Percentiles rank a stretch among this genome's conserved stretches.
phyloP scores from a whole-genome alignment of 2,329 filamentous ascomycete genomes.

The Fusarium coffeatum region DNA sequence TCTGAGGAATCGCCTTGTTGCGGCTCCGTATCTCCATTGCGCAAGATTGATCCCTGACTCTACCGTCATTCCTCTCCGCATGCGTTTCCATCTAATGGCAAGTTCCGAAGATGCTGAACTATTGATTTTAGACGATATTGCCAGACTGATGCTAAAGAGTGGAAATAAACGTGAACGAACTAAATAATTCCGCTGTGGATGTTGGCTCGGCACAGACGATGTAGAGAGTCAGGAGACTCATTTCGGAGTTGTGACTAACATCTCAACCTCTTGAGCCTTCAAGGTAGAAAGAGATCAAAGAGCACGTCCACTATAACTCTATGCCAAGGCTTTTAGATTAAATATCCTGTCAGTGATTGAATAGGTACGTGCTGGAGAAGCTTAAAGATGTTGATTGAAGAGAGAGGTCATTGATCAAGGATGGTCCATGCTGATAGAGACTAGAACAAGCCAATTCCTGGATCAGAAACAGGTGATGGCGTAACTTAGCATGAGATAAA shows the following conservation, averaged over 20 bases:
- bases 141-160: background rate
- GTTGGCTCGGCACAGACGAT: background rate
- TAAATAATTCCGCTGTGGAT: conserved; percentile 1
- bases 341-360: background rate
- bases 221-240: background rate
- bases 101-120: background rate
- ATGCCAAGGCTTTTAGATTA: background rate
- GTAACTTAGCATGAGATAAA: background rate
- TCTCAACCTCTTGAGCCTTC: background rate
- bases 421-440: conserved; percentile 15
- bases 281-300: background rate
- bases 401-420: conserved; percentile 6
- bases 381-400: conserved; percentile 7
- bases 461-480: conserved; percentile 14
- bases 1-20: background rate
- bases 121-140: background rate
- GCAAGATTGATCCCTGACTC: background rate
- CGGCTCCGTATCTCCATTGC: background rate
- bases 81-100: background rate
- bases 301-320: background rate
- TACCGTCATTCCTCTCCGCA: background rate
- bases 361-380: conserved; percentile 1
- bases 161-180: background rate
- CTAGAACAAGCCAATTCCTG: conserved; percentile 9
- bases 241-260: background rate